Evolutionary conservation across 1,284 basidiomycete species (phyloP), one percentile per base, ranked within the genome.

Genomic region (Ustilago loliicola): DNA sequence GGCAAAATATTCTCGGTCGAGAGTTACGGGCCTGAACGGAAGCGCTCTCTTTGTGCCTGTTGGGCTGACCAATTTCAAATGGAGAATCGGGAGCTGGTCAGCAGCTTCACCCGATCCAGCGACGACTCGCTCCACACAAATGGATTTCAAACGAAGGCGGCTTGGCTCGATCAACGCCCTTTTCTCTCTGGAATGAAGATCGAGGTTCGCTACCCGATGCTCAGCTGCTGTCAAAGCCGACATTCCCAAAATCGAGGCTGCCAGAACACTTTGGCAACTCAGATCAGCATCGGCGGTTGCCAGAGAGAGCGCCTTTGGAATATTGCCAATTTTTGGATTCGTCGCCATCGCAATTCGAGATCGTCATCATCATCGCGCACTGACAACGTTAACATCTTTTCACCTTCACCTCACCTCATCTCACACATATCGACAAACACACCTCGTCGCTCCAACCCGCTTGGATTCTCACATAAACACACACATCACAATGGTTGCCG

Each of bases 401-500:
- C 17, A 50, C 40, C 63, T 47, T 55, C 56, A 62, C 36, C 61
- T 53, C 55, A 52, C 48, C 50, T 50, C 54, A 7, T n/a, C n/a
- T n/a, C 36, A 38, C 36, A 38, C 30, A 13, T 27, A 11, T 25
- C 38, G 19, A 29, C 15, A 21, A 1, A 48, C 17, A 48, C 19
- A 25, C 19, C n/a, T 23, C 30, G 25, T 50, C 23, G 48, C 42
- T 45, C 17, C 1, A 6, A 45, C 15, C 42, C 27, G 48, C 48
- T 15, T 50, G 48, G 25, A 50, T 15, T 34, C 27, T 23, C 40
- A 42, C 64, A 40, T 59, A 50, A 42, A 21, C 58, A 61, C 29
- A 57, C 45, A 32, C 54, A 32, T 32, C 75, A 72, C 57, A 69
- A 79, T 79, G 77, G 77, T 76, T 68, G 69, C 77, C 69, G 77